phyloP scores from a whole-genome alignment of 176 grass and related monocot species.

The Eleusine coracana region DNA sequence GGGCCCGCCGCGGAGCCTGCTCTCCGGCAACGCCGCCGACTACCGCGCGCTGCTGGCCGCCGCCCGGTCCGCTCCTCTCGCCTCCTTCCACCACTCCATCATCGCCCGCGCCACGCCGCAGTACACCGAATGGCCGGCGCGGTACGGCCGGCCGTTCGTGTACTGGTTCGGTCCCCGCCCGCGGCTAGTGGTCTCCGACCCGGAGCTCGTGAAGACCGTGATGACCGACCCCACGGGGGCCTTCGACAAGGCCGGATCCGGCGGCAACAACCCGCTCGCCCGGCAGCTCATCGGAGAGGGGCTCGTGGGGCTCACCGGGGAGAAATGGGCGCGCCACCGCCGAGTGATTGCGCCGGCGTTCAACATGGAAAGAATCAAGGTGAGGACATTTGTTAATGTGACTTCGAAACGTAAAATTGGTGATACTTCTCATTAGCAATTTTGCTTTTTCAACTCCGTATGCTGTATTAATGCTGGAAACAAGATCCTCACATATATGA shows the following conservation, averaged over 20 bases:
- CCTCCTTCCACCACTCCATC: slow-evolving; percentile 57
- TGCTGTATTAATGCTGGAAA: background rate
- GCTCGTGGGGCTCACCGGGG: slow-evolving; percentile 57
- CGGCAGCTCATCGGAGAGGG: slow-evolving; percentile 67
- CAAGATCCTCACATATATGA: background rate
- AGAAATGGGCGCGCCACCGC: slow-evolving; percentile 68
- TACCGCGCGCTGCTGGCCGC: slow-evolving; percentile 35
- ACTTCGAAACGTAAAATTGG: background rate
- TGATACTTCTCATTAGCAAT: background rate
- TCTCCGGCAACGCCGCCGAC: slow-evolving; percentile 57
- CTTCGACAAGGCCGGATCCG: slow-evolving; percentile 41
- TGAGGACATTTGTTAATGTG: slow-evolving; percentile 16
- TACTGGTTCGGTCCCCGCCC: slow-evolving; percentile 70
- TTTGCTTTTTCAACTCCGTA: background rate
- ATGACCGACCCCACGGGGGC: slow-evolving; percentile 56
- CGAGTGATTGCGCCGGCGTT: slow-evolving; percentile 70
- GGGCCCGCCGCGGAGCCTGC: slow-evolving; percentile 47
- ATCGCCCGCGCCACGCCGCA: slow-evolving; percentile 60
- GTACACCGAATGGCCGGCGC: slow-evolving; percentile 53
- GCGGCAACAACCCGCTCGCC: slow-evolving; percentile 47
- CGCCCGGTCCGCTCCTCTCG: slow-evolving; percentile 48
- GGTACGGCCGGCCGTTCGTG: slow-evolving; percentile 60
- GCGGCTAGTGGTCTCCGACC: slow-evolving; percentile 60
- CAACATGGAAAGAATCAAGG: slow-evolving; percentile 83
- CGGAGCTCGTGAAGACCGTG: slow-evolving; percentile 50